phyloP scores from a whole-genome alignment of 2,329 filamentous ascomycete species.

The Colletotrichum chlorophyti region DNA sequence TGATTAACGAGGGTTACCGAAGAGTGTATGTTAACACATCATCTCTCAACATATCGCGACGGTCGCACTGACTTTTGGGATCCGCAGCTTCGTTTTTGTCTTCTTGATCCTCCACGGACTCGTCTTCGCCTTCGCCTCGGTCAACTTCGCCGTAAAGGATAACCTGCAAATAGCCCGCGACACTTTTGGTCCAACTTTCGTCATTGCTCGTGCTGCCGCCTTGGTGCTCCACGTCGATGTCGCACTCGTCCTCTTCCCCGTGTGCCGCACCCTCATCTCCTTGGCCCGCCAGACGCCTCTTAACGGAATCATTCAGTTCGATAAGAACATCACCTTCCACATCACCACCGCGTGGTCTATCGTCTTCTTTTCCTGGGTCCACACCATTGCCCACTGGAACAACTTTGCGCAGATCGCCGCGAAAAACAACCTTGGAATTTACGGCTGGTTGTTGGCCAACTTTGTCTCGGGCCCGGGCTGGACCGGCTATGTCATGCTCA shows the following conservation, averaged over 20 bases:
- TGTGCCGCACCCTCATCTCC: constrained; percentile 85
- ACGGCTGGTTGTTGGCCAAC: constrained; percentile 79
- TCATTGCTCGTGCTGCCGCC: constrained; percentile 78
- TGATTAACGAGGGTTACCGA: constrained; percentile 87
- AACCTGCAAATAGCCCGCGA: constrained; percentile 70
- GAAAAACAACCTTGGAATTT: constrained; percentile 78
- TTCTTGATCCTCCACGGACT: constrained; percentile 77
- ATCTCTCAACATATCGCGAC: not conserved
- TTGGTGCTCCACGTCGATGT: constrained; percentile 83
- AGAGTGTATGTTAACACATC: constrained; percentile 67
- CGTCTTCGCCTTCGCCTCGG: constrained; percentile 80
- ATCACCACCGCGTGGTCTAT: constrained; percentile 87
- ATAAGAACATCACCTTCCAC: constrained; percentile 90
- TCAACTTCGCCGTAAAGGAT: constrained; percentile 82
- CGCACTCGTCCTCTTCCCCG: constrained; percentile 79
- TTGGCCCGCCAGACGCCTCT: constrained; percentile 80
- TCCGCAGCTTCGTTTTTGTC: constrained; percentile 73
- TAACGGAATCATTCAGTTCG: constrained; percentile 87
- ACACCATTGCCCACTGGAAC: constrained; percentile 87
- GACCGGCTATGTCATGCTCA: constrained; percentile 86
- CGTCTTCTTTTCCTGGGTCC: constrained; percentile 86
- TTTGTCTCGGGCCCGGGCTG: constrained; percentile 82
- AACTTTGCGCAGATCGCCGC: constrained; percentile 81
- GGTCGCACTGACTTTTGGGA: constrained; percentile 27
- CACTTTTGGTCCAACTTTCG: constrained; percentile 77